phyloP scores from a whole-genome alignment of 352 stramenopile species.

The Globisporangium lucens region DNA sequence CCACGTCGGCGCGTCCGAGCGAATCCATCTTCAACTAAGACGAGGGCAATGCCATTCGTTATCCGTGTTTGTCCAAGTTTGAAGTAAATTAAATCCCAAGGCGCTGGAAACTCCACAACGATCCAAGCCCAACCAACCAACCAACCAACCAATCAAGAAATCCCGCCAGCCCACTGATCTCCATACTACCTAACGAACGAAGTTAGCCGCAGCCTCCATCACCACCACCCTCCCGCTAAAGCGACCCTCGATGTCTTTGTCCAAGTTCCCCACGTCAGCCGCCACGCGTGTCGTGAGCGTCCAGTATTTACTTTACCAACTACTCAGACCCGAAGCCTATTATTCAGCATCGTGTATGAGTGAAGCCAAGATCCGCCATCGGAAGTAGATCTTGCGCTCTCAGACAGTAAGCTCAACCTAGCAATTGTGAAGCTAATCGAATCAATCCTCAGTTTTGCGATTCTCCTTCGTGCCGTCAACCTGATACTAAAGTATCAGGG shows the following conservation, averaged over 20 bases:
- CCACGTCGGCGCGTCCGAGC: constrained; percentile 18
- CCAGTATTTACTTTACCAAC: background rate
- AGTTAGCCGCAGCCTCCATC: constrained; percentile 5
- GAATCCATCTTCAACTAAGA: constrained; percentile 25
- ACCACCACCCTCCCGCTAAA: background rate
- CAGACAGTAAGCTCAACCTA: background rate
- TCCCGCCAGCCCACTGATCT: background rate
- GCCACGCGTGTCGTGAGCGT: background rate
- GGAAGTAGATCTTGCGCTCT: constrained; percentile 1
- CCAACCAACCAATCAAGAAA: background rate
- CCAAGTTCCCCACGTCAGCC: background rate
- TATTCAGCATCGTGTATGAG: background rate
- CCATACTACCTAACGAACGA: constrained; percentile 5
- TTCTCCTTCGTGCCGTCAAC: background rate
- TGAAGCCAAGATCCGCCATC: background rate
- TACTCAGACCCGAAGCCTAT: background rate
- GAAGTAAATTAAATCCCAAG: constrained; percentile 10
- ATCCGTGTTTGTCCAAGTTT: constrained; percentile 3
- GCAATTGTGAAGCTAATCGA: background rate
- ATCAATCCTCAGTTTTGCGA: background rate
- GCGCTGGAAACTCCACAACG: background rate
- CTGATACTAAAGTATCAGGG: no score
- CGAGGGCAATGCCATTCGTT: background rate
- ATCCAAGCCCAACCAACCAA: background rate
- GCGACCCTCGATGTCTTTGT: background rate